Conservation (phyloP, 768 basidiomycete genomes). For the Clathrus columnatus region DNA sequence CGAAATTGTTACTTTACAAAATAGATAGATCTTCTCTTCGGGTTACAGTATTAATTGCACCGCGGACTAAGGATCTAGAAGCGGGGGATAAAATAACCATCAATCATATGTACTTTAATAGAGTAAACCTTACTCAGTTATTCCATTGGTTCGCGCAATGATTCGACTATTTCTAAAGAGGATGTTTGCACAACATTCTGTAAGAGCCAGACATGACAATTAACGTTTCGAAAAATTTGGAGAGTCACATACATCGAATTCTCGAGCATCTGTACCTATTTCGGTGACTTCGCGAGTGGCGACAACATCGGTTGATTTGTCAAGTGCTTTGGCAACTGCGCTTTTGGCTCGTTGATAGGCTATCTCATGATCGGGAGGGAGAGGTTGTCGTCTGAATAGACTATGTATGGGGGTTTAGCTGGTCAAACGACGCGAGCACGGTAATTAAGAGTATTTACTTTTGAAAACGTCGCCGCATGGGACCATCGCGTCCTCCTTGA, state of each 20-base stretch:
- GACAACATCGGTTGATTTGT: conserved; percentile 29
- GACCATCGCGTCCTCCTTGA: not conserved
- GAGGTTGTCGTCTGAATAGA: conserved; percentile 20
- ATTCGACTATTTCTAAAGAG: conserved; percentile 45
- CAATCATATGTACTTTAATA: not conserved
- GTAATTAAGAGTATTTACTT: too few species aligned
- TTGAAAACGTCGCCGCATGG: not conserved
- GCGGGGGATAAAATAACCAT: not conserved
- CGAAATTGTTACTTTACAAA: too few species aligned
- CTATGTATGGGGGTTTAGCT: not conserved
- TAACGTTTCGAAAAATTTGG: conserved; percentile 46
- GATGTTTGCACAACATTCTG: conserved; percentile 62
- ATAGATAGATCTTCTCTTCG: too few species aligned
- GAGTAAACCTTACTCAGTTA: conserved; percentile 35
- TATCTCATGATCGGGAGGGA: conserved; percentile 33
- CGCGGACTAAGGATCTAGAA: conserved; percentile 40
- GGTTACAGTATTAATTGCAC: too few species aligned
- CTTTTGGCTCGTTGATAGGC: conserved; percentile 27
- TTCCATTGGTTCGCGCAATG: conserved; percentile 41
- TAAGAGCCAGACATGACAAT: conserved; percentile 58
- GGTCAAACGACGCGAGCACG: too few species aligned
- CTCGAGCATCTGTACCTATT: conserved; percentile 31
- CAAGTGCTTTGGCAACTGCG: not conserved
- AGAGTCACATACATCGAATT: conserved; percentile 23
- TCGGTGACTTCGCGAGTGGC: conserved; percentile 38